Base-by-base conservation (phyloP, 129 eudicot species). In the Heracleum sosnowskyi region DNA sequence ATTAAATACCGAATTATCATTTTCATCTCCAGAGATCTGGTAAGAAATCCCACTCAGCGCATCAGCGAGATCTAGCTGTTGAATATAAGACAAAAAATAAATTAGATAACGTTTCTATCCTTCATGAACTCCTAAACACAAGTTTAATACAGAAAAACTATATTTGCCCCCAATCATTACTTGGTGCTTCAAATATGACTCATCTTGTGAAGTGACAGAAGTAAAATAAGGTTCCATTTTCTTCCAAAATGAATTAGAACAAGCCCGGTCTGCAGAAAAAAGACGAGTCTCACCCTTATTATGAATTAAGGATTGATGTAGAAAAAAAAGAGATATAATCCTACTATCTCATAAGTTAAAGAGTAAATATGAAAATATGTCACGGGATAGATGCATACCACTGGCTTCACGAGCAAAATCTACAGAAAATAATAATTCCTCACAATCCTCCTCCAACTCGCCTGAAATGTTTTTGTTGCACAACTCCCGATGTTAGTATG, bases 241-340 rank as follows among this genome's bases (percentile, higher is more conserved):
- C 82, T 70, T 70, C 82, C 82, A 79, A 70, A 79, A 49, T 47
- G 36, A 53, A 35, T 26, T 35, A 33, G 82, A 79, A 51, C 77
- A 79, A 39, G 82, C 81, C 13, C 33, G 51, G 40, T 47, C 81
- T 79, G 81, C 69, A 79, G 36, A 53, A 76, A 76, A 35, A 51
- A 36, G 6, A 28, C 0, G 6, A 76, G 15, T 34, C 12, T 76
- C 36, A 35, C 46, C 69, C n/a, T 47, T 33, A 4, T 17, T 29
- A 53, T 22, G 5, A 51, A 40, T 36, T 1, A 34, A 35, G 33
- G 28, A 75, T 5, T 35, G 2, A 22, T 22, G 15, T 15, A 31
- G 16, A 46, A 34, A 46, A 17, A 13, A 75, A 26, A n/a, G 3
- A 20, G 15, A 75, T 28, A 31, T 72, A 20, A 29, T 37, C 22